phyloP scores from a whole-genome alignment of 805 yeast species.

The Starmerella roubikii region DNA sequence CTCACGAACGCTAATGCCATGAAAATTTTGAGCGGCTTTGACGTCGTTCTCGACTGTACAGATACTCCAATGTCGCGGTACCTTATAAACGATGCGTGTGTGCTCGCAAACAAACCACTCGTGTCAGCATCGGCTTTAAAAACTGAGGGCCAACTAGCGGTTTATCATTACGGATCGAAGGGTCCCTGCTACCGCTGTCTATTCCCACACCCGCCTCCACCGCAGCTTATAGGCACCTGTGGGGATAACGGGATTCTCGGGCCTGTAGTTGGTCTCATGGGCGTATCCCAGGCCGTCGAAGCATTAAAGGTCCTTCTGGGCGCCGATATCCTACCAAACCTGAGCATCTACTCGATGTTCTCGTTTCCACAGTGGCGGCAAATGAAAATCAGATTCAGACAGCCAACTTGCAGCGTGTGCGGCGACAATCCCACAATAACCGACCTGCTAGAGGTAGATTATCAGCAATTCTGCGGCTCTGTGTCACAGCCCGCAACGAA shows the following conservation, averaged over 20 bases:
- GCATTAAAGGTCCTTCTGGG: conserved; percentile 60
- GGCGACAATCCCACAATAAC: conserved; percentile 42
- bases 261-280: conserved; percentile 89
- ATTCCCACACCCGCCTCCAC: conserved; percentile 81
- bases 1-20: conserved; percentile 43
- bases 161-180: conserved; percentile 56
- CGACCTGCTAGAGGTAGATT: conserved; percentile 41
- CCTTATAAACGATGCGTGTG: conserved; percentile 73
- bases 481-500: conserved; percentile 25
- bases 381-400: conserved; percentile 67
- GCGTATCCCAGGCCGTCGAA: conserved; percentile 79
- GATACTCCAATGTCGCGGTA: conserved; percentile 85
- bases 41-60: conserved; percentile 79
- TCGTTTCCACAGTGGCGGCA: conserved; percentile 45
- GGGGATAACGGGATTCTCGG: conserved; percentile 91
- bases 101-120: conserved; percentile 50
- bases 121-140: conserved; percentile 87
- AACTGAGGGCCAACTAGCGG: conserved; percentile 78
- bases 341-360: conserved; percentile 40
- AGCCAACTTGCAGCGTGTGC: conserved; percentile 49
- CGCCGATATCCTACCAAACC: conserved; percentile 35
- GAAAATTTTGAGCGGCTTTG: conserved; percentile 48
- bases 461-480: conserved; percentile 64
- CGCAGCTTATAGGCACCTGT: conserved; percentile 69
- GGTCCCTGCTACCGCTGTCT: conserved; percentile 87